phyloP scores from a whole-genome alignment of 768 basidiomycete species.

The Panaeolus papilionaceus region DNA sequence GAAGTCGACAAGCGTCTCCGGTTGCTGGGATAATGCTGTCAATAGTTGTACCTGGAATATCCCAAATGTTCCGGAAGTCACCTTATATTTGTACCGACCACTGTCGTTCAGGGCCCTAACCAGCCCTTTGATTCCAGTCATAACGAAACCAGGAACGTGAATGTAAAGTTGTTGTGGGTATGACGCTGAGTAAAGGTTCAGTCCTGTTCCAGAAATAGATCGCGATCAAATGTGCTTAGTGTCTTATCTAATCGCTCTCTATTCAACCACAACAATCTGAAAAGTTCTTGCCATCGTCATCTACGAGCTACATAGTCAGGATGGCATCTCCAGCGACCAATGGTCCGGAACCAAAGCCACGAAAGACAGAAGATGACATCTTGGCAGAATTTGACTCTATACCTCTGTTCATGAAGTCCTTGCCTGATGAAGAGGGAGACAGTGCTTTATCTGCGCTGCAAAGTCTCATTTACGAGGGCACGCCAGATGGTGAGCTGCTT shows the following conservation, averaged over 20 bases:
- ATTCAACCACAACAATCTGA: background rate
- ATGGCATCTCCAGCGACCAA: slow-evolving; percentile 31
- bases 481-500: slow-evolving; percentile 84
- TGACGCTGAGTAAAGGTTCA: background rate
- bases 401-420: slow-evolving; percentile 92
- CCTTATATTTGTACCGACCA: slow-evolving; percentile 69
- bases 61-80: slow-evolving; percentile 28
- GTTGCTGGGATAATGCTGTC: slow-evolving; percentile 46
- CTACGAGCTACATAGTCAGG: slow-evolving; percentile 3
- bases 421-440: slow-evolving; percentile 74
- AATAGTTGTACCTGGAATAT: background rate
- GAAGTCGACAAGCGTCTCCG: slow-evolving; percentile 80
- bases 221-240: background rate
- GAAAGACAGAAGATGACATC: slow-evolving; percentile 41
- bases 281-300: slow-evolving; percentile 8
- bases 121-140: slow-evolving; percentile 54
- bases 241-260: background rate
- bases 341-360: slow-evolving; percentile 43
- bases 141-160: slow-evolving; percentile 19
- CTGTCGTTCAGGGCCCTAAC: slow-evolving; percentile 66
- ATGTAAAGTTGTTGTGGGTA: background rate
- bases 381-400: slow-evolving; percentile 62
- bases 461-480: slow-evolving; percentile 86
- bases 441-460: slow-evolving; percentile 85
- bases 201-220: background rate